Conservation (phyloP, 305 asterid species). For the Solanum hybrid region DNA sequence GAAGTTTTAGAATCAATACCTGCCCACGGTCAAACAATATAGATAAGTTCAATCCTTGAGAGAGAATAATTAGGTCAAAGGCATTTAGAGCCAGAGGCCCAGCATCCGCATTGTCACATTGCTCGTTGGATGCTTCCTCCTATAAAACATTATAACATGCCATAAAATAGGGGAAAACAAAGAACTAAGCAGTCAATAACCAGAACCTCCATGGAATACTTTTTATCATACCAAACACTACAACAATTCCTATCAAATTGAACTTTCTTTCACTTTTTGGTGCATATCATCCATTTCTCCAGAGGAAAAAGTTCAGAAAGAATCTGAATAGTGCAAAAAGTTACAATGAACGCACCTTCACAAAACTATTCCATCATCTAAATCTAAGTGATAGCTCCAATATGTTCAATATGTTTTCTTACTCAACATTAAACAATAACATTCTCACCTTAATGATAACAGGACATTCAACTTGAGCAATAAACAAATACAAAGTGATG, state of each 20-base stretch:
- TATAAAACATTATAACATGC: slow-evolving; percentile 17
- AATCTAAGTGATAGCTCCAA: neutral
- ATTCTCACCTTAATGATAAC: neutral
- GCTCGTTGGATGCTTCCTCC: slow-evolving; percentile 57
- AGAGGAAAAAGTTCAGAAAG: neutral
- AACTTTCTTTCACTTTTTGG: neutral
- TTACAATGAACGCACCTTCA: neutral
- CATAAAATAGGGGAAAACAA: slow-evolving; percentile 6
- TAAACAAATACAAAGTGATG: neutral
- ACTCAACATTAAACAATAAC: neutral
- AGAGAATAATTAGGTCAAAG: slow-evolving; percentile 83
- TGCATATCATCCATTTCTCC: neutral
- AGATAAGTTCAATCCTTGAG: slow-evolving; percentile 89
- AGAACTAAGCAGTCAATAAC: neutral
- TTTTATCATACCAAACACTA: neutral
- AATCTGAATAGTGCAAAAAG: neutral
- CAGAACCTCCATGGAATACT: neutral
- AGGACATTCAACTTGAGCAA: neutral
- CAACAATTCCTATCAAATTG: neutral
- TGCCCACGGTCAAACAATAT: slow-evolving; percentile 73
- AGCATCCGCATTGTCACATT: slow-evolving; percentile 46
- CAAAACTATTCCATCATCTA: neutral
- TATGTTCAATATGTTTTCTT: neutral
- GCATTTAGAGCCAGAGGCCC: slow-evolving; percentile 91
- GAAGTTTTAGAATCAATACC: slow-evolving; percentile 26